These are phyloP conservation scores for Hypoxylon sp. DNA, from an alignment of 2,329 filamentous ascomycete genomes.

Conservation along the genomic window DNA sequence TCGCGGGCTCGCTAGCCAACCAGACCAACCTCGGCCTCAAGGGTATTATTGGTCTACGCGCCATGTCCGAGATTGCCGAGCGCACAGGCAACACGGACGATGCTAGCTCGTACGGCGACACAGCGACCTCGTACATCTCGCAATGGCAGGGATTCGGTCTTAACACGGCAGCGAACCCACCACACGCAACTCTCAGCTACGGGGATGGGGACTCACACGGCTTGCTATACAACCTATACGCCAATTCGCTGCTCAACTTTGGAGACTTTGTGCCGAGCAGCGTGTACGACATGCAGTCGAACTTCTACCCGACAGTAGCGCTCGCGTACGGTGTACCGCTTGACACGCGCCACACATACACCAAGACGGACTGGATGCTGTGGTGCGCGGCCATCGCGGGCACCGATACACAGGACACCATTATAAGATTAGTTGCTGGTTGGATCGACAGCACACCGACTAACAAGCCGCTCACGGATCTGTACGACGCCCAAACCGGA, in stretches of 20 bases:
- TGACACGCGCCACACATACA: constrained; percentile 84
- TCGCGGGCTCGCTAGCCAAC: constrained; percentile 82
- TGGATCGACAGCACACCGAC: constrained; percentile 84
- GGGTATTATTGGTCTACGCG: constrained; percentile 85
- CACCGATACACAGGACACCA: constrained; percentile 71
- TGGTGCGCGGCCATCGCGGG: constrained; percentile 84
- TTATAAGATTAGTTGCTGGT: constrained; percentile 76
- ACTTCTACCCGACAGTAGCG: constrained; percentile 80
- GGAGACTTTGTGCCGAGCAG: constrained; percentile 77
- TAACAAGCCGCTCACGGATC: constrained; percentile 80
- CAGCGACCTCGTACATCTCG: constrained; percentile 77
- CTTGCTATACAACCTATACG: constrained; percentile 85
- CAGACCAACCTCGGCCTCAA: constrained; percentile 89
- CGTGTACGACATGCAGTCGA: constrained; percentile 83
- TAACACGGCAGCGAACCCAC: constrained; percentile 71
- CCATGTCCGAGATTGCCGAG: constrained; percentile 80
- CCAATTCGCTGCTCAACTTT: constrained; percentile 82
- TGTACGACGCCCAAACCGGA: constrained; percentile 80
- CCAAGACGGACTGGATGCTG: constrained; percentile 91
- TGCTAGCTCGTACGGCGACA: constrained; percentile 70
- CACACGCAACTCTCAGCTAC: constrained; percentile 85
- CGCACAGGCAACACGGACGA: constrained; percentile 72
- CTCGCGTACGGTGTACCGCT: constrained; percentile 86
- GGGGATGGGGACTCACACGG: constrained; percentile 71
- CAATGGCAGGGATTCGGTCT: constrained; percentile 81